A percentile compares a stretch with the other conserved stretches of the same genome.
These are phyloP conservation scores for Trichoderma gamsii DNA, from an alignment of 495 filamentous ascomycete species.

Conservation along the genomic window DNA sequence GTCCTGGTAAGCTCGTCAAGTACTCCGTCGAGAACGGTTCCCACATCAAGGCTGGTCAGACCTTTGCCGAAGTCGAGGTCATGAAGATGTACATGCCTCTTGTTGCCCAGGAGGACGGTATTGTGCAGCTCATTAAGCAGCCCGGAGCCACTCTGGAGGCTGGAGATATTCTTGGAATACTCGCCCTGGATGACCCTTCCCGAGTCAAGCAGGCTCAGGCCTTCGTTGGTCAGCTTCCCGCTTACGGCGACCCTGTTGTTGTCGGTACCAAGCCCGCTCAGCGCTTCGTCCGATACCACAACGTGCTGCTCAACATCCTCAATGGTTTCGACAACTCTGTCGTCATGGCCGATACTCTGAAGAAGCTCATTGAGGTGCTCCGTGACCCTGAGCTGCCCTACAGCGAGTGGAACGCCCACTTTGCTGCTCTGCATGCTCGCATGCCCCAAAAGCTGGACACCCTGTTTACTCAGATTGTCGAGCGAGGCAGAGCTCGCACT, in stretches of 20 bases:
- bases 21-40: constrained; percentile 96
- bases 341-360: constrained; percentile 83
- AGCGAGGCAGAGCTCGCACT: constrained; percentile 67
- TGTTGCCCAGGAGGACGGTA: constrained; percentile 91
- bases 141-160: constrained; percentile 96
- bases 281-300: constrained; percentile 68
- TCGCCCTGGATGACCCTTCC: constrained; percentile 90
- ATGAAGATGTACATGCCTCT: constrained; percentile 99
- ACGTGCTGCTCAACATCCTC: constrained; percentile 81
- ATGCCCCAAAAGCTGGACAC: constrained; percentile 92
- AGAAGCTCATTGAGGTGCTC: constrained; percentile 84
- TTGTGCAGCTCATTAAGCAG: constrained; percentile 98
- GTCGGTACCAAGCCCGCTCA: constrained; percentile 91
- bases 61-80: constrained; percentile 96
- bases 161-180: constrained; percentile 96
- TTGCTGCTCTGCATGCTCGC: constrained; percentile 87
- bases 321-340: constrained; percentile 95
- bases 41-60: constrained; percentile 86
- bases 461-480: constrained; percentile 73
- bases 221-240: constrained; percentile 89
- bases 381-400: constrained; percentile 88
- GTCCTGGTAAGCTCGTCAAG: constrained; percentile 96
- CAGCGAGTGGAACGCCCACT: constrained; percentile 92
- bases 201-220: constrained; percentile 95
- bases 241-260: constrained; percentile 77